Conservation (phyloP, 2,329 filamentous ascomycete species). For the Neofusicoccum parvum region DNA sequence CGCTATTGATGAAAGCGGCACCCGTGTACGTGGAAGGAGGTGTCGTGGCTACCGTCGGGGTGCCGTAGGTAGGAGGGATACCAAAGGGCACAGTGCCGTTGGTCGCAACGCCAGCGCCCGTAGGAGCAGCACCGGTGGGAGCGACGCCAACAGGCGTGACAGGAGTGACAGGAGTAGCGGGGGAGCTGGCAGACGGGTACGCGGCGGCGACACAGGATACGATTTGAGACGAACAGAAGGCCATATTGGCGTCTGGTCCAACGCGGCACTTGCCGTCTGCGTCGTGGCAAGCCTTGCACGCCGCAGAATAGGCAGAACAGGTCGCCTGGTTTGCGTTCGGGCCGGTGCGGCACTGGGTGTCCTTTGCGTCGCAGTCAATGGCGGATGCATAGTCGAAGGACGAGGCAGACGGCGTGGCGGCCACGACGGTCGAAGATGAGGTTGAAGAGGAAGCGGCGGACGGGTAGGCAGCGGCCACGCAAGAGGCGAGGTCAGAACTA, state of each 20-base stretch:
- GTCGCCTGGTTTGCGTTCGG: not conserved
- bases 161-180: too few relatives aligned
- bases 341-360: not conserved
- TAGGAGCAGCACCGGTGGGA: too few relatives aligned
- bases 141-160: too few relatives aligned
- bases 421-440: not conserved
- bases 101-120: too few relatives aligned
- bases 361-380: not conserved
- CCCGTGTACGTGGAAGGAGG: not conserved
- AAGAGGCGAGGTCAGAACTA: not conserved
- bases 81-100: too few relatives aligned
- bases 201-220: not conserved
- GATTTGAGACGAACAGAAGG: not conserved
- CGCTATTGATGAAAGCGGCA: not conserved
- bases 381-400: not conserved
- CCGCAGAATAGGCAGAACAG: not conserved
- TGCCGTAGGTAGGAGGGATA: too few relatives aligned
- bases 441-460: too few relatives aligned
- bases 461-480: not conserved
- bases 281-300: not conserved
- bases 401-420: not conserved
- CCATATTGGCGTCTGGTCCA: not conserved
- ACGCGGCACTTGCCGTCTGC: not conserved
- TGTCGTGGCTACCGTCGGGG: not conserved
- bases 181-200: not conserved